phyloP scores from a whole-genome alignment of 768 basidiomycete genomes.

The Tephrocybe sp. region DNA sequence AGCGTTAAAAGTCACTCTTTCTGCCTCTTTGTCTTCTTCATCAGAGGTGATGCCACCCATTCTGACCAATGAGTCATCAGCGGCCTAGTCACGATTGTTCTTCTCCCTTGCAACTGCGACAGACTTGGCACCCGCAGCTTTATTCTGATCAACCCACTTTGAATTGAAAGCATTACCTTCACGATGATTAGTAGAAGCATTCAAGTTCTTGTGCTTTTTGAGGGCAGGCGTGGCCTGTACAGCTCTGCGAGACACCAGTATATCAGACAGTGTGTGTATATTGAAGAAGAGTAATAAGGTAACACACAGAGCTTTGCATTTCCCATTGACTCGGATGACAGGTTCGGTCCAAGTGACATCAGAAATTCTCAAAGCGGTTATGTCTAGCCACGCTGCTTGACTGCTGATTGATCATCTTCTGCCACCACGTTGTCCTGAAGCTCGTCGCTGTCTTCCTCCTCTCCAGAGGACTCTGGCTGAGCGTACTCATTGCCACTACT shows the following conservation, averaged over 20 bases:
- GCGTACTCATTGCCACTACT: not conserved
- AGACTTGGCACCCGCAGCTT: not conserved
- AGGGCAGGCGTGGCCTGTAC: no score
- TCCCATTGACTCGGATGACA: no score
- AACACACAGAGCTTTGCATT: no score
- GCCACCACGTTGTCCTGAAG: not conserved
- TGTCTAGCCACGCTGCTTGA: not conserved
- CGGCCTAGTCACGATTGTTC: not conserved
- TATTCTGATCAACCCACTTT: not conserved
- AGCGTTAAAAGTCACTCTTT: not conserved
- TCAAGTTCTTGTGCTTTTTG: no score
- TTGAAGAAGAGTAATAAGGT: no score
- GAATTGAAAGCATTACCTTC: no score
- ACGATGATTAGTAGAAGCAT: no score
- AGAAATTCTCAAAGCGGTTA: not conserved
- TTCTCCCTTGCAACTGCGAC: not conserved
- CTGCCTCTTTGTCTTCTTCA: not conserved
- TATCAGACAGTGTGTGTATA: no score
- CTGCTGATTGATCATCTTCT: not conserved
- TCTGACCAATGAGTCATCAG: not conserved
- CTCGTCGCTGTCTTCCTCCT: not conserved
- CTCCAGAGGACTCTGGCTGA: not conserved
- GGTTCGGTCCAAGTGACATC: no score
- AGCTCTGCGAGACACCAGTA: no score
- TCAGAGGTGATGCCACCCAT: conserved; percentile 1